Evolutionary conservation across 139 green algal genomes (phyloP).

Genomic region (Raphidocelis subcapitata): DNA sequence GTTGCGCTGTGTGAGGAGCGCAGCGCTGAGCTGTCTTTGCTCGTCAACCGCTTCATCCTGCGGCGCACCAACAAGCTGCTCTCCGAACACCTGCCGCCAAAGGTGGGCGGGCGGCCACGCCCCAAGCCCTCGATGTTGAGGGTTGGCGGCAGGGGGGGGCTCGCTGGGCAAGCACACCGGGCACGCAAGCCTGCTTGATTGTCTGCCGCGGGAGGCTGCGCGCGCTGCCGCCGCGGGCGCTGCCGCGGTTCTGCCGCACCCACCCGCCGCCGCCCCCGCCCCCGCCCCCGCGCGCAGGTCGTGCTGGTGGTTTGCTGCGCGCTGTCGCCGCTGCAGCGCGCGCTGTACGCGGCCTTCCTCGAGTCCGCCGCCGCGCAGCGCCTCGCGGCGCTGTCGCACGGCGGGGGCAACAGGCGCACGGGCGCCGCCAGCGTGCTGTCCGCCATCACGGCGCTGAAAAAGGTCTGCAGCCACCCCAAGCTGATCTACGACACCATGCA

Average conservation of each 20-base stretch:
- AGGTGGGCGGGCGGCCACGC: no score
- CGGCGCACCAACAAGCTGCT: conserved; percentile 95
- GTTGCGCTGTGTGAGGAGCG: conserved; percentile 58
- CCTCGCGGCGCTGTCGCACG: conserved; percentile 61
- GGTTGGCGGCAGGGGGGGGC: no score
- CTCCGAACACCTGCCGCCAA: conserved; percentile 93
- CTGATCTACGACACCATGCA: conserved; percentile 21
- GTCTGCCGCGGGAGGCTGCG: no score
- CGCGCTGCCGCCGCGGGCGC: no score
- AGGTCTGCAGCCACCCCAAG: conserved; percentile 46
- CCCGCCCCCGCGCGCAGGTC: conserved; percentile 59
- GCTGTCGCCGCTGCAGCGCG: conserved; percentile 83
- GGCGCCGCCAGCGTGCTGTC: conserved; percentile 66
- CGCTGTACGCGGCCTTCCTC: conserved; percentile 93
- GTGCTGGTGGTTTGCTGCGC: conserved; percentile 96
- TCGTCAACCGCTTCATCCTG: conserved; percentile 99
- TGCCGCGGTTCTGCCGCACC: no score
- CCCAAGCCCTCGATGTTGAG: no score
- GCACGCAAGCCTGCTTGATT: no score
- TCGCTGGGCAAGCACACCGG: no score
- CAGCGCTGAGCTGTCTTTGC: conserved; percentile 74
- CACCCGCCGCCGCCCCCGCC: no score
- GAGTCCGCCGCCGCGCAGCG: conserved; percentile 75
- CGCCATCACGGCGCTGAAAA: conserved; percentile 91
- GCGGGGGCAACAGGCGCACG: conserved; percentile 1